Evolutionary conservation across 305 asterid genomes (phyloP), one percentile per base, ranked within the genome.

Genomic region (Fraxinus ornus): DNA sequence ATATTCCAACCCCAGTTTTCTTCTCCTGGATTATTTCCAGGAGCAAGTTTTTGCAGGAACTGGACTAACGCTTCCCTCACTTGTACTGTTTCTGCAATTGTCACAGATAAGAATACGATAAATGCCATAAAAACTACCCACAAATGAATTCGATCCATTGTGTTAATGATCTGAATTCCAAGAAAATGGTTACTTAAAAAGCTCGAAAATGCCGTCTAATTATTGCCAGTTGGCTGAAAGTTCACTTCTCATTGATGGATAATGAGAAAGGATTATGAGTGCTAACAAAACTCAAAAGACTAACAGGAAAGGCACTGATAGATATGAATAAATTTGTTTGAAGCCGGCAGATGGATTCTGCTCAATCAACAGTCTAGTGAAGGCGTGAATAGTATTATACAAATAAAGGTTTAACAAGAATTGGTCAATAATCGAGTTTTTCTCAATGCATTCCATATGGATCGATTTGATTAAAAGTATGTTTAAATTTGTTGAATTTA

Each of bases 1-100:
- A 30, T 0, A 76, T 91, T 89, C 98, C 98, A 94, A 9, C 98
- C 97, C 87, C 87, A 81, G 22, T 78, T 85, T 37, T 35, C 76
- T 32, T 70, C 79, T 41, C 60, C 83, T 73, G 49, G n/a, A 36
- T 68, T 64, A 30, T 75, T 78, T 3, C 85, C 90, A 2, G 89
- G 91, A 60, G 88, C 81, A 5, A 92, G 87, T 15, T 78, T 80
- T 17, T 75, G 70, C 93, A 94, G 88, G 82, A 93, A 93, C 76
- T 79, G 79, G 39, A 87, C 90, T 22, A 92, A 83, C 10, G 94
- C 88, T 13, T 77, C 78, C 10, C 88, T 85, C 64, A 85, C 94
- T 81, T 89, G 77, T 28, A 7, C 44, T 0, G 90, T 89, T 72
- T 94, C 98, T 15, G 93, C 84, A 37, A 74, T 84, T 9, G 86